Evolutionary conservation across 2,329 filamentous ascomycete genomes (phyloP).

Genomic region (Didymellaceae sp.): DNA sequence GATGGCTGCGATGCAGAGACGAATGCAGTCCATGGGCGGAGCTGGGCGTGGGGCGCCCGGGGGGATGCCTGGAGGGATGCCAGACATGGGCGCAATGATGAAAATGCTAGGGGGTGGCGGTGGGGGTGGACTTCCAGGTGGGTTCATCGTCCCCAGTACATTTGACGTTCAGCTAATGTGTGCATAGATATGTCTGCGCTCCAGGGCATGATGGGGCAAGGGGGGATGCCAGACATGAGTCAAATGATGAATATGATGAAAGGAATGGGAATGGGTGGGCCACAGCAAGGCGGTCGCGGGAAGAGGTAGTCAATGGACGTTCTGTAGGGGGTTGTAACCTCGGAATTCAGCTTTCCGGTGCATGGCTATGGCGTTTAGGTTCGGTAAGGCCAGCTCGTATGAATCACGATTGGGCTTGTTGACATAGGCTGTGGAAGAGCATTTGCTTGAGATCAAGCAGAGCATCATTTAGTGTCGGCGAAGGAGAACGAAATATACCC

Average conservation of each 20-base stretch:
- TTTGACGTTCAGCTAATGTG: not conserved
- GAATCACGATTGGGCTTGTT: not conserved
- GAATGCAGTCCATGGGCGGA: constrained; percentile 90
- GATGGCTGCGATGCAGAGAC: constrained; percentile 95
- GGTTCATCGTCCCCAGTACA: not conserved
- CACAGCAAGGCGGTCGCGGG: constrained; percentile 29
- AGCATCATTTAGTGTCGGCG: not conserved
- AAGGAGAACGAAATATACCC: constrained; percentile 4
- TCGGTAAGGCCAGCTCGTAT: not conserved
- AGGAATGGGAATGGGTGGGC: constrained; percentile 35
- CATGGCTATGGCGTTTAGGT: constrained; percentile 41
- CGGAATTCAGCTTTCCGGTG: constrained; percentile 22
- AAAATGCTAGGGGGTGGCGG: constrained; percentile 83
- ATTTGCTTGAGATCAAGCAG: not conserved
- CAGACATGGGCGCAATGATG: constrained; percentile 85
- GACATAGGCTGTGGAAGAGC: not conserved
- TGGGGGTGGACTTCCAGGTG: constrained; percentile 63
- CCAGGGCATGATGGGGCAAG: constrained; percentile 60
- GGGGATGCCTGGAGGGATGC: constrained; percentile 71
- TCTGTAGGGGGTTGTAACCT: not conserved
- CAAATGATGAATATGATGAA: constrained; percentile 49
- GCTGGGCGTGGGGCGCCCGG: constrained; percentile 61
- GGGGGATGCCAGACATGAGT: constrained; percentile 64
- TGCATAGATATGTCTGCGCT: constrained; percentile 44
- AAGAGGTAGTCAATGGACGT: constrained; percentile 22